A percentile compares a stretch with the other conserved stretches of the same genome.
phyloP scores from a whole-genome alignment of 768 basidiomycete genomes.

The Leccinum rimulosum region DNA sequence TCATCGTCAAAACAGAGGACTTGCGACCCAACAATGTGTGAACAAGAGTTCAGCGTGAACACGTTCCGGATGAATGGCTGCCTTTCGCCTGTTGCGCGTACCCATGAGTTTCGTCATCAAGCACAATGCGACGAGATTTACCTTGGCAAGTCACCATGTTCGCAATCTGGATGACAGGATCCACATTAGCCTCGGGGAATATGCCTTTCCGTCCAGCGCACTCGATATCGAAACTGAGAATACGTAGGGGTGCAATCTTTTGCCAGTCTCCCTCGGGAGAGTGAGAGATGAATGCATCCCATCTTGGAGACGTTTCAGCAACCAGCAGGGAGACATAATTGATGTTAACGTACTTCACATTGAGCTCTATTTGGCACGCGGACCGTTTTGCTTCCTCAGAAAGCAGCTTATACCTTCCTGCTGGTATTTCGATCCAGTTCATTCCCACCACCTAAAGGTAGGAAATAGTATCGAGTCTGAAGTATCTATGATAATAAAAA shows the following conservation, averaged over 20 bases:
- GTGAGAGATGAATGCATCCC: constrained; percentile 85
- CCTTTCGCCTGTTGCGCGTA: constrained; percentile 64
- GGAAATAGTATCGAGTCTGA: not conserved
- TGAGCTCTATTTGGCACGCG: constrained; percentile 86
- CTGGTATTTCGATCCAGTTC: constrained; percentile 97
- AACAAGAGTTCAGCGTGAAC: constrained; percentile 92
- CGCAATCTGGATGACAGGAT: constrained; percentile 98
- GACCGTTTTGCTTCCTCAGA: constrained; percentile 60
- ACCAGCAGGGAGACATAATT: not conserved
- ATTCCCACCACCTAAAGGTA: constrained; percentile 81
- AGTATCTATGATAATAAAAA: not conserved
- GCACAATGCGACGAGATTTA: constrained; percentile 27
- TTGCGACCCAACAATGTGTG: constrained; percentile 97
- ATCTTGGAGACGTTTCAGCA: constrained; percentile 44
- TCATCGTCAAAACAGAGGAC: constrained; percentile 84
- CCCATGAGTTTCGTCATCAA: constrained; percentile 3
- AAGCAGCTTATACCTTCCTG: constrained; percentile 74
- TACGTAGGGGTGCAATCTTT: constrained; percentile 86
- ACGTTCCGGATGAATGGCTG: constrained; percentile 96
- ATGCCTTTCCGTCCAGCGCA: constrained; percentile 97
- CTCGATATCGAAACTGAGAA: constrained; percentile 98
- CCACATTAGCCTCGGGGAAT: constrained; percentile 86
- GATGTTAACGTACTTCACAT: constrained; percentile 52
- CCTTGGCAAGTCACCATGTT: constrained; percentile 99
- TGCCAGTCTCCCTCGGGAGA: constrained; percentile 91